Percentiles rank a stretch among this genome's conserved stretches.
phyloP scores from a whole-genome alignment of 225 moss, liverwort and hornwort genomes.

The Neckera pumila region DNA sequence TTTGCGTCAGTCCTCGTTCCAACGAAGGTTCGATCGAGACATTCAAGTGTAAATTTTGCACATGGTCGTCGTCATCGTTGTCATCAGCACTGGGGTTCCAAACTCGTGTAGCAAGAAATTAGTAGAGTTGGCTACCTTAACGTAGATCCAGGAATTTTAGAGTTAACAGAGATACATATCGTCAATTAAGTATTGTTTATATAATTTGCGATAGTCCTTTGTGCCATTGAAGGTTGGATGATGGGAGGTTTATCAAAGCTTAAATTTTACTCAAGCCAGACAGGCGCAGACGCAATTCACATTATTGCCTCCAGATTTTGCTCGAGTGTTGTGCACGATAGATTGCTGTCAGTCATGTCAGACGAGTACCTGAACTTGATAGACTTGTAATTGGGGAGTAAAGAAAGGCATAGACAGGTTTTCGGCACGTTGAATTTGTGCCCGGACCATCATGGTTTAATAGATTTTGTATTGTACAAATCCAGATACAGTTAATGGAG shows the following conservation, averaged over 20 bases:
- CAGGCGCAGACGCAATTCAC: neutral
- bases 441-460: neutral
- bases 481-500: neutral
- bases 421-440: neutral
- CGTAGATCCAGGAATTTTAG: neutral
- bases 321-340: neutral
- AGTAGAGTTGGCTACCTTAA: neutral
- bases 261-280: neutral
- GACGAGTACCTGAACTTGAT: neutral
- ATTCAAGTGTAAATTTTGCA: neutral
- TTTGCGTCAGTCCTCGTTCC: neutral
- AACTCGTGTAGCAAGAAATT: neutral
- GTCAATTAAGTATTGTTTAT: neutral
- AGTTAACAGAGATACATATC: too few species aligned
- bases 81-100: neutral
- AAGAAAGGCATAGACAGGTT: neutral
- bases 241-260: neutral
- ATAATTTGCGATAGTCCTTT: neutral
- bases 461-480: neutral
- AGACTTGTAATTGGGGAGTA: neutral
- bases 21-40: neutral
- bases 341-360: slow-evolving; percentile 13
- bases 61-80: neutral
- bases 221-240: neutral
- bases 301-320: neutral